A percentile compares a stretch with the other conserved stretches of the same genome.
These are phyloP conservation scores for Saturnispora ahearnii DNA, from an alignment of 805 yeast species.

Conservation along the genomic window DNA sequence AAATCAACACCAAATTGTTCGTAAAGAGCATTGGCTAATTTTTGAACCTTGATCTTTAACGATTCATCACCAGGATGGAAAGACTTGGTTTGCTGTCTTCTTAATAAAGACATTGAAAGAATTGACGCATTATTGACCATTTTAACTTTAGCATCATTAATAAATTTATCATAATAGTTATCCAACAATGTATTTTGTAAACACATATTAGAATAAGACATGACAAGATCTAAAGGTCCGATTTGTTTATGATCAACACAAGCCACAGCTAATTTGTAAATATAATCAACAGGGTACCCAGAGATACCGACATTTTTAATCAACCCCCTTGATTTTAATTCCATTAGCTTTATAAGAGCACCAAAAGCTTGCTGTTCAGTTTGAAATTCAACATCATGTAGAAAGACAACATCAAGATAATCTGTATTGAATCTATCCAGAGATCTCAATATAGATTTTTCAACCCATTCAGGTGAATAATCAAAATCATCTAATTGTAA, in stretches of 20 bases:
- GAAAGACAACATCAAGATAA: conserved; percentile 72
- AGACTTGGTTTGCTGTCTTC: conserved; percentile 53
- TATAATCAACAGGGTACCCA: conserved; percentile 75
- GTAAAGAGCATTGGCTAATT: conserved; percentile 33
- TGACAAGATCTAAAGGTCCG: conserved; percentile 62
- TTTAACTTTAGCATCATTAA: conserved; percentile 44
- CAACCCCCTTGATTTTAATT: conserved; percentile 54
- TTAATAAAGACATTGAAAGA: conserved; percentile 75
- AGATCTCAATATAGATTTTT: conserved; percentile 57
- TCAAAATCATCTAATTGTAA: conserved; percentile 61
- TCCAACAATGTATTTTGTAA: conserved; percentile 59
- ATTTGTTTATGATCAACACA: conserved; percentile 33
- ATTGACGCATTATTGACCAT: conserved; percentile 75
- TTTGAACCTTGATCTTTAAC: conserved; percentile 45
- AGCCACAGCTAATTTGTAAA: conserved; percentile 42
- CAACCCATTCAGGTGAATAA: conserved; percentile 53
- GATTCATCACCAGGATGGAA: conserved; percentile 74
- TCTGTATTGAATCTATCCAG: conserved; percentile 53
- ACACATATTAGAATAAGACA: conserved; percentile 77
- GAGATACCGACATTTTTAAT: conserved; percentile 66
- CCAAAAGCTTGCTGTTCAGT: conserved; percentile 41
- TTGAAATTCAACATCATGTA: conserved; percentile 87
- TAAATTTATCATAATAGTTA: conserved; percentile 39
- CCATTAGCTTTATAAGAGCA: conserved; percentile 54
- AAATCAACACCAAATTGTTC: conserved; percentile 44